Conservation (phyloP, 2,329 filamentous ascomycete genomes). For the Chalaropsis ovoidea region DNA sequence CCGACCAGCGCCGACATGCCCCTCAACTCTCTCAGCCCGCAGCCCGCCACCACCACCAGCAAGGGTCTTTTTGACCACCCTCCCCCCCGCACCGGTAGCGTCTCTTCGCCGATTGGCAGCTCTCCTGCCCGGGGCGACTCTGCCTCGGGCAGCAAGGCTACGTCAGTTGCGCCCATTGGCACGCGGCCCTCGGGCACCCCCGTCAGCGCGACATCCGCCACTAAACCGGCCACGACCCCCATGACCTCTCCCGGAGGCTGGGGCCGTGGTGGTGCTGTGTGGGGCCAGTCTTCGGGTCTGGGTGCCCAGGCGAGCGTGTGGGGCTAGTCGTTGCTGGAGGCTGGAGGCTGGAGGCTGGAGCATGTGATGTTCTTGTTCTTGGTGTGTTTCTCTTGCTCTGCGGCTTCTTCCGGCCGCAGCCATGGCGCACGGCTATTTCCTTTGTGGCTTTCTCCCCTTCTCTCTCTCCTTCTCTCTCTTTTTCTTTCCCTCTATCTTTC, state of each 20-base stretch:
- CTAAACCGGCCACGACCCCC: conserved; percentile 79
- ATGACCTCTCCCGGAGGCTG: conserved; percentile 80
- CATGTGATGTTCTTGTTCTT: background rate
- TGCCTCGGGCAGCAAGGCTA: conserved; percentile 43
- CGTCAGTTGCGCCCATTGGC: conserved; percentile 79
- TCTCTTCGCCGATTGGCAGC: conserved; percentile 62
- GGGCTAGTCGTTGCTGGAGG: conserved; percentile 51
- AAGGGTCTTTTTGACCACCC: conserved; percentile 52
- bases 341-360: no score
- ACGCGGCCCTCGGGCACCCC: conserved; percentile 63
- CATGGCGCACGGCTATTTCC: background rate
- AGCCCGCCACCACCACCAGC: conserved; percentile 53
- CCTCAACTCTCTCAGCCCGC: conserved; percentile 59
- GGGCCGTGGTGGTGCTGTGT: conserved; percentile 71
- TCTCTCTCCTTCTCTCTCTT: background rate
- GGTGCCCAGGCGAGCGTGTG: conserved; percentile 89
- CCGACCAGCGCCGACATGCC: conserved; percentile 17
- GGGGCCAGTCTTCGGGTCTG: conserved; percentile 72
- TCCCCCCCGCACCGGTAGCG: conserved; percentile 59
- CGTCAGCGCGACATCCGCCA: conserved; percentile 39
- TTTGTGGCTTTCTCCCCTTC: background rate
- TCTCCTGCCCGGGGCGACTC: conserved; percentile 65
- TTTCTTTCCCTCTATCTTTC: conserved; percentile 15
- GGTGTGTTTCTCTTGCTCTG: no score
- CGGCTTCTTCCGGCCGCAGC: no score